Base-by-base conservation (phyloP, 192 early-diverging fungal genomes). In the Dissophora globulifera region DNA sequence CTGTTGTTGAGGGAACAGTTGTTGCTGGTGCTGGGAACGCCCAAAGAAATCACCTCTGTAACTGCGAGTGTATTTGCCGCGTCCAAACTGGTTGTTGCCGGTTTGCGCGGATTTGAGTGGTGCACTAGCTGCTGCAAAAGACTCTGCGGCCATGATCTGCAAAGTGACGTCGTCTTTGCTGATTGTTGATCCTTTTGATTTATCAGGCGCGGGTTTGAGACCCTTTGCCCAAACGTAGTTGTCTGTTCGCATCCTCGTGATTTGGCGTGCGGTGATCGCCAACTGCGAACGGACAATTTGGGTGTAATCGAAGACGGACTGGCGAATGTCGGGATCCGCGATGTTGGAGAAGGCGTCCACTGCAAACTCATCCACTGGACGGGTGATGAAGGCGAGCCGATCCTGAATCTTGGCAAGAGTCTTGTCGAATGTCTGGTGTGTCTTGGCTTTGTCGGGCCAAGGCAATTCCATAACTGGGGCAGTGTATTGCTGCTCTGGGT, bases 301-400 rank as follows among this genome's bases (percentile, higher is more conserved):
- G 41, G 46, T 20, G 26, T 30, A 58, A 7, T 58, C 56, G 1
- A 23, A 7, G 4, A 58, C 15, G 2, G 43, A 1, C 0, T 30
- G 0, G 23, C 42, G 56, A 8, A n/a, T 8, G 16, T 12, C 42
- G 0, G 23, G 25, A 20, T 58, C 56, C 3, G 23, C 11, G 42
- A 58, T 3, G 7, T 4, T 42, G 32, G 54, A 30, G 2, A 56
- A 41, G 38, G 16, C 7, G 35, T 56, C 38, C 3, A 27, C 38
- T 22, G 38, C 54, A 22, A 56, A 41, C 20, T 56, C 54, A 32
- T 56, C 38, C 1, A 56, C 1, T n/a, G 54, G 54, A 10, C 54
- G 33, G 11, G 54, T 56, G 54, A 40, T 40, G 54, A 19, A 20
- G 40, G 54, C 54, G 19, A 19, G 38, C 25, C 54, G 54, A 19